phyloP scores from a whole-genome alignment of 768 basidiomycete species.

The Rhodocollybia butyracea region DNA sequence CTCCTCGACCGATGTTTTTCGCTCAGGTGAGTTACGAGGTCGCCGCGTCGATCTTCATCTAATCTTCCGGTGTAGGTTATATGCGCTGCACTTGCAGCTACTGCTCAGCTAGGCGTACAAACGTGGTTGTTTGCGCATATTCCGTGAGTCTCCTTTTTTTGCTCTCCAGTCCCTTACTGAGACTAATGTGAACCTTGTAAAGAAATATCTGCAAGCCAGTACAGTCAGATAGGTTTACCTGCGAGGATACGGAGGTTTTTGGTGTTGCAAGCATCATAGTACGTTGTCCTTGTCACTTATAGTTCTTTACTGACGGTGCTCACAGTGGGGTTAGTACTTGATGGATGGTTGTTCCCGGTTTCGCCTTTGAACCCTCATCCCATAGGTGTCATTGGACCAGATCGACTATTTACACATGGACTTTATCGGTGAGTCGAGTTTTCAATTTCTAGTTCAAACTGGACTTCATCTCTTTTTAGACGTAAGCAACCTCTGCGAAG shows the following conservation, averaged over 20 bases:
- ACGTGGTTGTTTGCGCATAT: slow-evolving; percentile 67
- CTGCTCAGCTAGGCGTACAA: slow-evolving; percentile 65
- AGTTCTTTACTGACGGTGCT: neutral
- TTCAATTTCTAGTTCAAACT: neutral
- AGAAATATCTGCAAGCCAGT: slow-evolving; percentile 44
- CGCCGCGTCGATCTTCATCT: neutral
- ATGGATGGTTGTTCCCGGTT: slow-evolving; percentile 60
- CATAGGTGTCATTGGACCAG: slow-evolving; percentile 65
- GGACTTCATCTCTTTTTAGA: slow-evolving; percentile 11
- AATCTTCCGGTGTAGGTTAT: slow-evolving; percentile 33
- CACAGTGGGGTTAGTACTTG: slow-evolving; percentile 10
- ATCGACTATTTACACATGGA: slow-evolving; percentile 49
- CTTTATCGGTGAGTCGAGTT: slow-evolving; percentile 51
- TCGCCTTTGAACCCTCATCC: slow-evolving; percentile 21
- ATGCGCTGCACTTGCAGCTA: slow-evolving; percentile 58
- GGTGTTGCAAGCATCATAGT: slow-evolving; percentile 58
- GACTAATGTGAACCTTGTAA: slow-evolving; percentile 2
- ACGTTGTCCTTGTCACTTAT: slow-evolving; percentile 19
- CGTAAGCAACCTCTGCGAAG: too few species aligned
- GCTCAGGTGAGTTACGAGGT: slow-evolving; percentile 39
- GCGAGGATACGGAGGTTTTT: slow-evolving; percentile 50
- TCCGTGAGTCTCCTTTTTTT: slow-evolving; percentile 32
- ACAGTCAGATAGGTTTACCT: slow-evolving; percentile 53
- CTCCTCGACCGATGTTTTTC: slow-evolving; percentile 66
- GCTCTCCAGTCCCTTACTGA: neutral